Conservation (phyloP, 2,329 filamentous ascomycete genomes). For the Fusarium redolens region DNA sequence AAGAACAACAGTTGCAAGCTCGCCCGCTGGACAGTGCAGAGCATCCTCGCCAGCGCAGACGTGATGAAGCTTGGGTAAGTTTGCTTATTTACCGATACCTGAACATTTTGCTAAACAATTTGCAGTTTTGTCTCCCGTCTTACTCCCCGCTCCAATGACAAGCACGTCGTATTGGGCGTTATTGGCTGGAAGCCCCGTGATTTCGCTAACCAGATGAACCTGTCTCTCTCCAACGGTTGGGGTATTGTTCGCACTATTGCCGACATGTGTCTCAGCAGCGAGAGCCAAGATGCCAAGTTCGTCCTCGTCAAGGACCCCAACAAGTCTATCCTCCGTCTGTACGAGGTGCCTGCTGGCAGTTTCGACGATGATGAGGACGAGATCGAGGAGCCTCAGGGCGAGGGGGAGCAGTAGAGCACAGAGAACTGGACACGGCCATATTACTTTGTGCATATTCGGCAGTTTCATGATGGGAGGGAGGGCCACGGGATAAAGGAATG, state of each 20-base stretch:
- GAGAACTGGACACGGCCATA: conserved; percentile 12
- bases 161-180: conserved; percentile 95
- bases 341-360: conserved; percentile 86
- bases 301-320: conserved; percentile 92
- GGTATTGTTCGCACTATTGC: conserved; percentile 98
- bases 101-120: conserved; percentile 24
- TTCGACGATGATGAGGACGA: conserved; percentile 87
- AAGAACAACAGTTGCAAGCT: conserved; percentile 99
- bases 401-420: conserved; percentile 33
- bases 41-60: conserved; percentile 96
- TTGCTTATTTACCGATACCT: background rate
- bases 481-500: conserved; percentile 27
- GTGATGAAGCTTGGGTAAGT: conserved; percentile 96
- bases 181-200: conserved; percentile 98
- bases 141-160: conserved; percentile 91
- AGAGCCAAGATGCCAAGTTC: conserved; percentile 84
- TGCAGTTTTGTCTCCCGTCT: conserved; percentile 90
- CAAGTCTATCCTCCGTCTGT: conserved; percentile 93
- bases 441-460: conserved; percentile 17
- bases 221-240: conserved; percentile 97
- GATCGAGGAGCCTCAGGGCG: conserved; percentile 55
- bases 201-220: conserved; percentile 97
- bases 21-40: conserved; percentile 96
- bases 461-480: conserved; percentile 23
- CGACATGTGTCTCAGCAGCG: conserved; percentile 86